These are phyloP conservation scores for Termitomyces titanicus DNA, from an alignment of 768 basidiomycete genomes.

Conservation along the genomic window DNA sequence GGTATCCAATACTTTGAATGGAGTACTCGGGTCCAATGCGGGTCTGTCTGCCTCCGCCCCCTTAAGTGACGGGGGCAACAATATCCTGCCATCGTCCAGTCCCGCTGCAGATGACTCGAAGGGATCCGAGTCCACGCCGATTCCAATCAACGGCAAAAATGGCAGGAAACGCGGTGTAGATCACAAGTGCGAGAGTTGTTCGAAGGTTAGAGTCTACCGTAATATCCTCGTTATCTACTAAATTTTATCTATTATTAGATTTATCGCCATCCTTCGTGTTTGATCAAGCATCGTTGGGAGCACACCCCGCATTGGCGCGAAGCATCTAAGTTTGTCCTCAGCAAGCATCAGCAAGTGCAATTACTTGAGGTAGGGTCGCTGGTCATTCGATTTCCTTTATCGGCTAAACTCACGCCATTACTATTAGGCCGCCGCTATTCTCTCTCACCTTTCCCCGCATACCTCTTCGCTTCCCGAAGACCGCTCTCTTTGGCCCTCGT, in stretches of 20 bases:
- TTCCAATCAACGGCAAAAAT: conserved; percentile 35
- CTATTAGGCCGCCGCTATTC: conserved; percentile 86
- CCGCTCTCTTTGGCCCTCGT: conserved; percentile 88
- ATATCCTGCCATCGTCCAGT: conserved; percentile 11
- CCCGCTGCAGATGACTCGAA: conserved; percentile 13
- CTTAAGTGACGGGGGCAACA: conserved; percentile 24
- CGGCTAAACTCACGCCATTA: background rate
- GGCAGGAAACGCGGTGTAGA: conserved; percentile 81
- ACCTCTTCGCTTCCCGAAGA: conserved; percentile 85
- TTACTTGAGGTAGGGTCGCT: conserved; percentile 74
- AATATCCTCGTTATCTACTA: conserved; percentile 4
- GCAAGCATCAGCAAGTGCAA: conserved; percentile 97
- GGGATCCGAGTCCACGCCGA: conserved; percentile 24
- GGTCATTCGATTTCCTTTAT: background rate
- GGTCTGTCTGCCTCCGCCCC: conserved; percentile 19
- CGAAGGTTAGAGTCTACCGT: conserved; percentile 60
- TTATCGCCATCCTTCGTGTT: conserved; percentile 89
- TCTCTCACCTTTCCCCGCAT: conserved; percentile 77
- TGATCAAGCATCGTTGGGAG: conserved; percentile 98
- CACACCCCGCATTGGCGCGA: conserved; percentile 96
- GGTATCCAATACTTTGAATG: conserved; percentile 20
- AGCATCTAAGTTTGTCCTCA: conserved; percentile 83
- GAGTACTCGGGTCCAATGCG: conserved; percentile 17
- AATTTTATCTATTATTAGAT: conserved; percentile 40
- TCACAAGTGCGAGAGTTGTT: conserved; percentile 92